Percentiles rank a stretch among this genome's conserved stretches.
These are phyloP conservation scores for Perkinsus marinus DNA, from an alignment of 169 alveolate species.

Conservation along the genomic window DNA sequence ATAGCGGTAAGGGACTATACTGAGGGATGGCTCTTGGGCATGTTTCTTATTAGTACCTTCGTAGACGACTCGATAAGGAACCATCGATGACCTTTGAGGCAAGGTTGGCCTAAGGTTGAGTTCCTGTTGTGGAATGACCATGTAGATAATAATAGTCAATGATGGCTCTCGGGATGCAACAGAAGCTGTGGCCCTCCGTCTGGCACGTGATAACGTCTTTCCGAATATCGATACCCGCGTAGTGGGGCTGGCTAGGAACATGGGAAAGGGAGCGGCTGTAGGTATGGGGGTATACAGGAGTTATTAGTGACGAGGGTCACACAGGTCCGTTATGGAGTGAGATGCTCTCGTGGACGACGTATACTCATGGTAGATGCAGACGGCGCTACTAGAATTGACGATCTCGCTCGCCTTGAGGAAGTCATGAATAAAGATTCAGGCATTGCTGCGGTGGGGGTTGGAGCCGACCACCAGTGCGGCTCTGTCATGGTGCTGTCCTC, in stretches of 20 bases:
- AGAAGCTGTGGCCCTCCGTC: neutral
- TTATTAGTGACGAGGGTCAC: conserved; percentile 7
- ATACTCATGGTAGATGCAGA: conserved; percentile 69
- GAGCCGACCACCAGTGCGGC: neutral
- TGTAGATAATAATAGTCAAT: neutral
- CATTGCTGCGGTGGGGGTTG: conserved; percentile 4
- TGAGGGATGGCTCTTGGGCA: neutral
- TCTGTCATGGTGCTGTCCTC: neutral
- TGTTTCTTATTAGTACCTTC: neutral
- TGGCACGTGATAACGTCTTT: neutral
- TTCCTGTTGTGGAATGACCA: too few relatives aligned
- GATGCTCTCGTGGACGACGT: conserved; percentile 44
- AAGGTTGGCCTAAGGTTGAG: neutral
- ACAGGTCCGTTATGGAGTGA: conserved; percentile 32
- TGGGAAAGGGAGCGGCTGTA: neutral
- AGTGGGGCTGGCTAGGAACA: neutral
- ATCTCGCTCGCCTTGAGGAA: conserved; percentile 26
- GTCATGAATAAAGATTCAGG: conserved; percentile 23
- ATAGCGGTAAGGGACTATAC: neutral
- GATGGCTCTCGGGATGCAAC: neutral
- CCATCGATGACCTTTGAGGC: neutral
- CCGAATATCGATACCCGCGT: neutral
- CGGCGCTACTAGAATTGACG: conserved; percentile 67
- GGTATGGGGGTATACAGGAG: neutral
- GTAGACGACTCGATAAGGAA: neutral